These are phyloP conservation scores for Fraxinus velutina DNA, from an alignment of 305 asterid species.

Conservation along the genomic window DNA sequence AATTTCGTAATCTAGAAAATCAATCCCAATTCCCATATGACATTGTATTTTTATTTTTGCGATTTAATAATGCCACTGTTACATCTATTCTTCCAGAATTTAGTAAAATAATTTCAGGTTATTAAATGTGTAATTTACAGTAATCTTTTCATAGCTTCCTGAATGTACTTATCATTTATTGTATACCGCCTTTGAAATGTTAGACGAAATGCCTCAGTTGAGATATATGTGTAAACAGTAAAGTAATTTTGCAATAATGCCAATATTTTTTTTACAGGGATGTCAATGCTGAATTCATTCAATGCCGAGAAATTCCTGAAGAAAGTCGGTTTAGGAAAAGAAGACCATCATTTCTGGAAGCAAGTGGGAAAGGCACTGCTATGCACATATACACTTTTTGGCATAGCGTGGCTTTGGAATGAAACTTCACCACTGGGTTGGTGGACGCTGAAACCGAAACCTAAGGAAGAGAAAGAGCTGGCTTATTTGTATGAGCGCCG, in stretches of 20 bases:
- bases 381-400: slow-evolving; percentile 65
- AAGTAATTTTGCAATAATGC: neutral
- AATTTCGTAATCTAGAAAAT: neutral
- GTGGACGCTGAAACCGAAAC: slow-evolving; percentile 80
- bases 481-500: slow-evolving; percentile 80
- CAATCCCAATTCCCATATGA: neutral
- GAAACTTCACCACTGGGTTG: slow-evolving; percentile 92
- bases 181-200: neutral
- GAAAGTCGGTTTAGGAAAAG: slow-evolving; percentile 74
- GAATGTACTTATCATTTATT: neutral
- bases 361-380: slow-evolving; percentile 69
- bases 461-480: slow-evolving; percentile 76
- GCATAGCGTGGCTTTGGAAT: slow-evolving; percentile 66
- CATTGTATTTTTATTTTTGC: neutral
- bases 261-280: slow-evolving; percentile 21
- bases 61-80: neutral
- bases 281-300: slow-evolving; percentile 34
- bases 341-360: slow-evolving; percentile 86
- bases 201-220: slow-evolving; percentile 12
- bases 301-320: slow-evolving; percentile 53
- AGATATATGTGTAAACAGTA: neutral
- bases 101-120: neutral
- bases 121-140: neutral
- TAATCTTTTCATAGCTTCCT: neutral
- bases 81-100: neutral